phyloP scores from a whole-genome alignment of 2,329 filamentous ascomycete genomes.

The Fusarium sp. region DNA sequence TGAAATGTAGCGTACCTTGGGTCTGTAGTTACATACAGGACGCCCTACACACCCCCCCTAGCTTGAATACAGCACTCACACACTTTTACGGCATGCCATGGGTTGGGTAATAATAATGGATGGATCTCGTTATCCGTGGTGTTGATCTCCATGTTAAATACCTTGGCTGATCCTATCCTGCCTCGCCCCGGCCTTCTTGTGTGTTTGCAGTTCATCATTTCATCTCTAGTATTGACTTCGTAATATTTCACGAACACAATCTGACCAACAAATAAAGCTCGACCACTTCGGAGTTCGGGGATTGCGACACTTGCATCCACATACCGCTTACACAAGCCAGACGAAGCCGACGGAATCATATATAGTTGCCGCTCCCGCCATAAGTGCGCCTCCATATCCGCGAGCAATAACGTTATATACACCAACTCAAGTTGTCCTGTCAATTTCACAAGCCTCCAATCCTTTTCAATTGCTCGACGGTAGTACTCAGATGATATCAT shows the following conservation, averaged over 20 bases:
- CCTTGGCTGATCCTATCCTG: constrained; percentile 20
- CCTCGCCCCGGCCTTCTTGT: not conserved
- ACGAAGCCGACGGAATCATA: constrained; percentile 22
- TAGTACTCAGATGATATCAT: constrained; percentile 28
- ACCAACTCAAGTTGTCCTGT: not conserved
- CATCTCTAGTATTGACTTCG: not conserved
- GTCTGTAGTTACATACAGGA: not conserved
- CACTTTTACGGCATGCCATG: not conserved
- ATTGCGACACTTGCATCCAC: constrained; percentile 27
- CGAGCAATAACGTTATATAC: not conserved
- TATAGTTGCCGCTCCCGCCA: constrained; percentile 19
- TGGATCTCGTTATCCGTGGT: constrained; percentile 31
- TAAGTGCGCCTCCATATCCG: not conserved
- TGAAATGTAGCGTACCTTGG: not conserved
- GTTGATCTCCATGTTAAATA: constrained; percentile 32
- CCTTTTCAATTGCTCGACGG: not conserved
- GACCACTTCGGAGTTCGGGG: constrained; percentile 32
- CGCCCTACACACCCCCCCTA: constrained; percentile 23
- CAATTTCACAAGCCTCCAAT: not conserved
- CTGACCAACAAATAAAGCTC: not conserved
- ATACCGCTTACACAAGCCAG: constrained; percentile 35
- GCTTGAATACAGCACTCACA: not conserved
- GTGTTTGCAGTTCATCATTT: not conserved
- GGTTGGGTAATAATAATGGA: constrained; percentile 1
- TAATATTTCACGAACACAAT: not conserved